These are phyloP conservation scores for Pascua guehoae DNA, from an alignment of 1,284 basidiomycete species.

Conservation along the genomic window DNA sequence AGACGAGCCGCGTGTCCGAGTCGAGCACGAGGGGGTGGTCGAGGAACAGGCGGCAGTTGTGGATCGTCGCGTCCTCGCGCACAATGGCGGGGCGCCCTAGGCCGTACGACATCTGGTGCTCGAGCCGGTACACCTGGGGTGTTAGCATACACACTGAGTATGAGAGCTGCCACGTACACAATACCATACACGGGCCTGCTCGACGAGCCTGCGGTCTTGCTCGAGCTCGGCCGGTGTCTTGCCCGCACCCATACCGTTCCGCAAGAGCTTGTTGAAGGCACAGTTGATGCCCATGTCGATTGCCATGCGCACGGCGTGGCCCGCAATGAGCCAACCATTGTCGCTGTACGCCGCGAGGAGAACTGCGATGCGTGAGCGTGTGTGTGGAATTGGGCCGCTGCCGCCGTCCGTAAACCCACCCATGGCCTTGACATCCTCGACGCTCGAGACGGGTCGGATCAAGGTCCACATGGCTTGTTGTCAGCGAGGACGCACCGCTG, in stretches of 20 bases:
- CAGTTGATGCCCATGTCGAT: constrained; percentile 81
- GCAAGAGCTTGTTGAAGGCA: constrained; percentile 71
- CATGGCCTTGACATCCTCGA: constrained; percentile 80
- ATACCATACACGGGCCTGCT: constrained; percentile 75
- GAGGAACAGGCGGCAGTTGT: constrained; percentile 66
- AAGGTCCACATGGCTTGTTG: constrained; percentile 64
- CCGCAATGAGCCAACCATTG: constrained; percentile 76
- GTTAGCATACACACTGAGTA: not conserved
- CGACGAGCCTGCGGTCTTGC: constrained; percentile 68
- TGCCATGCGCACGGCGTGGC: constrained; percentile 83
- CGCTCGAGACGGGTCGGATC: constrained; percentile 68
- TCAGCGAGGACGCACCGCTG: not conserved
- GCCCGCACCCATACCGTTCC: constrained; percentile 61
- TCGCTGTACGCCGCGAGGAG: constrained; percentile 82
- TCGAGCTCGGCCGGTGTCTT: constrained; percentile 54
- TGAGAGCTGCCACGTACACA: constrained; percentile 51
- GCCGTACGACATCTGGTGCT: constrained; percentile 86
- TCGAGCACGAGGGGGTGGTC: constrained; percentile 79
- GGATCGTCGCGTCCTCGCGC: constrained; percentile 79
- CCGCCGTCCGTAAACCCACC: constrained; percentile 55
- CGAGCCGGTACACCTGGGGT: constrained; percentile 67
- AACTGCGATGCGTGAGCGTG: constrained; percentile 51
- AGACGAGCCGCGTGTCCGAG: constrained; percentile 83
- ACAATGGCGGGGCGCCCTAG: constrained; percentile 81
- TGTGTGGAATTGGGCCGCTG: no score